Conservation (phyloP, 2,329 filamentous ascomycete genomes). For the Claviceps africana region DNA sequence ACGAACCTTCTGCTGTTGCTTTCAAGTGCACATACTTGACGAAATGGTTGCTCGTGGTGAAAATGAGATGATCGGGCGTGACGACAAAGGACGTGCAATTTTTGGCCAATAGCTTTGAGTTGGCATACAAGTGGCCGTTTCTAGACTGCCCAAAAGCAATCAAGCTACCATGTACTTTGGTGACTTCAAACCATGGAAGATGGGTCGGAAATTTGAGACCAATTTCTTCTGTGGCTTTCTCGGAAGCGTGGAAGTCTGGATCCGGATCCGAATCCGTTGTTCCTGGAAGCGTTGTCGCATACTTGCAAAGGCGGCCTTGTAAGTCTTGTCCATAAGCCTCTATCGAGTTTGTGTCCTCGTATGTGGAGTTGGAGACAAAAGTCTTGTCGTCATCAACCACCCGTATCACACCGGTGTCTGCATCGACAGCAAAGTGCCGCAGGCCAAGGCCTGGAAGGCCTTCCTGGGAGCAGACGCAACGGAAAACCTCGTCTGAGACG, state of each 20-base stretch:
- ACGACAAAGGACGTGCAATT: slow-evolving; percentile 87
- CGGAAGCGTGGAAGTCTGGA: background rate
- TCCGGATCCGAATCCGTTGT: background rate
- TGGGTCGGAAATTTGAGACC: slow-evolving; percentile 28
- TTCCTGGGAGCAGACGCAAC: slow-evolving; percentile 19
- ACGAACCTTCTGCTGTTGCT: slow-evolving; percentile 46
- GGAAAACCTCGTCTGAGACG: slow-evolving; percentile 14
- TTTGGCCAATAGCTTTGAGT: slow-evolving; percentile 58
- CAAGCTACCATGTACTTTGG: slow-evolving; percentile 27
- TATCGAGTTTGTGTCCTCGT: slow-evolving; percentile 15
- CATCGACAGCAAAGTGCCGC: slow-evolving; percentile 12
- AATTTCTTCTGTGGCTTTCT: slow-evolving; percentile 16
- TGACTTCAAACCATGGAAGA: slow-evolving; percentile 39
- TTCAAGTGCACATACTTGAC: slow-evolving; percentile 82
- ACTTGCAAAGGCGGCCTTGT: slow-evolving; percentile 29
- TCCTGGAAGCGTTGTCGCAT: slow-evolving; percentile 15
- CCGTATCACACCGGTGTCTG: slow-evolving; percentile 6
- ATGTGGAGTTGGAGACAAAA: slow-evolving; percentile 18
- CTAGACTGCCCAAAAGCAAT: slow-evolving; percentile 53
- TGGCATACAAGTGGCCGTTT: slow-evolving; percentile 66
- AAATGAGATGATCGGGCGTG: slow-evolving; percentile 71
- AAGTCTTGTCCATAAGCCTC: slow-evolving; percentile 32
- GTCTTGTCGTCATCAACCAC: slow-evolving; percentile 11
- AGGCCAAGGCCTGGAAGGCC: slow-evolving; percentile 8
- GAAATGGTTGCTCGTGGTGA: slow-evolving; percentile 83